phyloP scores from a whole-genome alignment of 257 asterid species.

The Rauvolfia tetraphylla region DNA sequence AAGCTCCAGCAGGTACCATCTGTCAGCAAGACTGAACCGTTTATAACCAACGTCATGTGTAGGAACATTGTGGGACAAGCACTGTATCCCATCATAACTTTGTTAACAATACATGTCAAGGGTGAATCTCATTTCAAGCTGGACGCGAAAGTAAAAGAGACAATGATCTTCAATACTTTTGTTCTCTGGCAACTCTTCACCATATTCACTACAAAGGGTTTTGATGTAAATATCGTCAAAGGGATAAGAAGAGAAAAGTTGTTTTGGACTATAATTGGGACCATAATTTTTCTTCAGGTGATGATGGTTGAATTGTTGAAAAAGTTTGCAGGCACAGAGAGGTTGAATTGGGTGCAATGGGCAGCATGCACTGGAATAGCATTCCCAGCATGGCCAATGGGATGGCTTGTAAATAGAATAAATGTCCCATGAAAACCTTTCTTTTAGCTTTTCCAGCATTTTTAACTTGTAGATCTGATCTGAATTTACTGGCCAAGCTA shows the following conservation, averaged over 20 bases:
- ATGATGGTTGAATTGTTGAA: constrained; percentile 24
- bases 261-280: constrained; percentile 18
- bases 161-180: constrained; percentile 54
- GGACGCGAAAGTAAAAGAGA: constrained; percentile 38
- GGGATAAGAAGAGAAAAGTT: constrained; percentile 31
- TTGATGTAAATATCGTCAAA: constrained; percentile 47
- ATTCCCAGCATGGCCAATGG: constrained; percentile 24
- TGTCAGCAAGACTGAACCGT: constrained; percentile 36
- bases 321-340: constrained; percentile 25
- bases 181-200: constrained; percentile 67
- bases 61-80: constrained; percentile 54
- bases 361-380: constrained; percentile 24
- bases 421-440: constrained; percentile 11
- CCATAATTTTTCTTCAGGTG: constrained; percentile 20
- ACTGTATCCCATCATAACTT: constrained; percentile 44
- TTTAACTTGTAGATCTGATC: not conserved
- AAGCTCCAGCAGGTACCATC: constrained; percentile 48
- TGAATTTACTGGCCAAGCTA: not conserved
- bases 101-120: constrained; percentile 49
- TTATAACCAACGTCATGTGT: constrained; percentile 68
- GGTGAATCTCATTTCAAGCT: constrained; percentile 38
- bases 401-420: constrained; percentile 19
- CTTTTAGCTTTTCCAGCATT: not conserved
- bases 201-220: constrained; percentile 44
- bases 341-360: constrained; percentile 30